Conservation (phyloP, 345 rosid species). For the Nephelium lappaceum region DNA sequence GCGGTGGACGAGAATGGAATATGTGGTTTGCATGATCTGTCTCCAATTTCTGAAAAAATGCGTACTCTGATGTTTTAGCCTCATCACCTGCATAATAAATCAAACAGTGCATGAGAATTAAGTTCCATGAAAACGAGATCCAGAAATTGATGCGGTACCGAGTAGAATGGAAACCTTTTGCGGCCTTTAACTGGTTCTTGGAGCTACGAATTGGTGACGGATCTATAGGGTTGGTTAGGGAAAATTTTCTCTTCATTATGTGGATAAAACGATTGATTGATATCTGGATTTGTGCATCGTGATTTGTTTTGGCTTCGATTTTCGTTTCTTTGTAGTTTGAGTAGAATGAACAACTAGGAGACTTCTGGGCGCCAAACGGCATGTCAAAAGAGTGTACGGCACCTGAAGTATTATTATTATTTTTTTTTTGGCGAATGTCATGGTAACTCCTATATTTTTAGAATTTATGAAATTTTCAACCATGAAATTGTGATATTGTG, state of each 20-base stretch:
- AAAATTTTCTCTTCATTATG: background rate
- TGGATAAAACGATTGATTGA: background rate
- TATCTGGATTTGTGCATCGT: background rate
- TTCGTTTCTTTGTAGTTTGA: background rate
- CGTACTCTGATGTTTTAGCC: slow-evolving; percentile 79
- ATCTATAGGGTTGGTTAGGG: background rate
- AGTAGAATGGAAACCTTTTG: slow-evolving; percentile 12
- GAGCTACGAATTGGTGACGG: slow-evolving; percentile 1
- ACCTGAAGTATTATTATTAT: too few species aligned
- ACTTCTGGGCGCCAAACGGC: too few species aligned
- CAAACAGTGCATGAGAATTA: background rate
- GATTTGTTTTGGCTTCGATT: slow-evolving; percentile 1
- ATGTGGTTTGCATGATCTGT: slow-evolving; percentile 31
- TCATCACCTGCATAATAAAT: slow-evolving; percentile 44
- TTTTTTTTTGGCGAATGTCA: too few species aligned
- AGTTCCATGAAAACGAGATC: background rate
- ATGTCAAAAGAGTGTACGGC: too few species aligned
- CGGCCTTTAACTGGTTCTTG: background rate
- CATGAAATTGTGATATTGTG: too few species aligned
- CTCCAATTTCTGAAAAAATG: slow-evolving; percentile 72
- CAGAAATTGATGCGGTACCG: background rate
- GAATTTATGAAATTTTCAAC: too few species aligned
- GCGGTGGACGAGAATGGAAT: slow-evolving; percentile 20
- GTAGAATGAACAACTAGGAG: background rate
- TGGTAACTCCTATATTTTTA: too few species aligned